A percentile compares a stretch with the other conserved stretches of the same genome.
Conservation (phyloP, 2,329 filamentous ascomycete species). For the Exophiala mesophila region DNA sequence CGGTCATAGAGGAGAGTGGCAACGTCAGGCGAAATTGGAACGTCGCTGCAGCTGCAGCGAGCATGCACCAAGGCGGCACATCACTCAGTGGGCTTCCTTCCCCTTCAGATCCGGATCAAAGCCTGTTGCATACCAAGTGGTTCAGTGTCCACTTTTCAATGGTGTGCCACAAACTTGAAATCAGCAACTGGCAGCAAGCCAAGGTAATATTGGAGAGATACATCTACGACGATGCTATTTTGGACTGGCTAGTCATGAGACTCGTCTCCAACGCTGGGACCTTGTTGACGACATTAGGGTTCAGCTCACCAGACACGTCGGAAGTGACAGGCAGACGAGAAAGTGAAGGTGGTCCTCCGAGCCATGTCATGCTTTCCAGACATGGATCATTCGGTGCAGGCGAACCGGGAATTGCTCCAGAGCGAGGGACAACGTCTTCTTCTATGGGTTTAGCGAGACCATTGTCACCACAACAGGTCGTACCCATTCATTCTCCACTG, state of each 20-base stretch:
- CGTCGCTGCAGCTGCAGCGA: neutral
- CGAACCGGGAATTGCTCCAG: too few relatives aligned
- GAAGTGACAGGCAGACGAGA: neutral
- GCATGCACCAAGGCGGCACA: neutral
- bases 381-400: too few relatives aligned
- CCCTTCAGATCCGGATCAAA: slow-evolving; percentile 1
- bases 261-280: neutral
- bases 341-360: neutral
- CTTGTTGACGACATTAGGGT: neutral
- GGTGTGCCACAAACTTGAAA: slow-evolving; percentile 6
- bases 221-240: slow-evolving; percentile 4
- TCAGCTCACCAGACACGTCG: neutral
- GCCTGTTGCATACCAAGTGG: slow-evolving; percentile 12
- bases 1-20: slow-evolving; percentile 10
- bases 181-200: slow-evolving; percentile 8
- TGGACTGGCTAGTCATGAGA: slow-evolving; percentile 6
- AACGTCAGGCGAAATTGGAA: neutral
- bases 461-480: too few relatives aligned
- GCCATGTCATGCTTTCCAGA: too few relatives aligned
- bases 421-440: too few relatives aligned
- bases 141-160: slow-evolving; percentile 16
- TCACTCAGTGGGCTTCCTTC: slow-evolving; percentile 1
- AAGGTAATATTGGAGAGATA: slow-evolving; percentile 7
- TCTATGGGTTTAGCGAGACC: too few relatives aligned
- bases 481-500: too few relatives aligned